A percentile compares a stretch with the other conserved stretches of the same genome.
Conservation (phyloP, 2,329 filamentous ascomycete species). For the Metarhizium sp. region DNA sequence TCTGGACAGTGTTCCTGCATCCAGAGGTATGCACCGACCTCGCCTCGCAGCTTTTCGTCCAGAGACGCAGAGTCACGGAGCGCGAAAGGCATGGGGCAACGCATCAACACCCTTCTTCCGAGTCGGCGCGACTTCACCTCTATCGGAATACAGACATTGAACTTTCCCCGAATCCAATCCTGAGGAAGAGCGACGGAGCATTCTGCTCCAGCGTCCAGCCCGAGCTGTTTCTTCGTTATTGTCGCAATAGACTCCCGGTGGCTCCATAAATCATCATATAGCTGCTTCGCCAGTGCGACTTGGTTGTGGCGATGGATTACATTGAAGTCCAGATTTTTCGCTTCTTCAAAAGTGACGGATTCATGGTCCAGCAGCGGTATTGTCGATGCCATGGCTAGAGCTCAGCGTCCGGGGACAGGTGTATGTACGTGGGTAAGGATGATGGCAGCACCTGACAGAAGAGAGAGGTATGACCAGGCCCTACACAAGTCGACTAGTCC, state of each 20-base stretch:
- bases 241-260: conserved; percentile 10
- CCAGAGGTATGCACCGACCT: conserved; percentile 17
- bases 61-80: conserved; percentile 8
- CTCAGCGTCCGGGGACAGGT: not conserved
- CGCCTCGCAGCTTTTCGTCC: conserved; percentile 31
- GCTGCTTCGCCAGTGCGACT: not conserved
- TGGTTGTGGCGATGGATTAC: conserved; percentile 1
- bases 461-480: too few species aligned
- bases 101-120: conserved; percentile 17
- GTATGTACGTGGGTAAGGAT: too few species aligned
- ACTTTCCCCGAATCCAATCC: conserved; percentile 23
- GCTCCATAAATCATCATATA: conserved; percentile 1
- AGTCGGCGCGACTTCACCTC: conserved; percentile 14
- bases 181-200: conserved; percentile 14
- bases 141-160: conserved; percentile 25
- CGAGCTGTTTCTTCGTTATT: conserved; percentile 15
- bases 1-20: conserved; percentile 16
- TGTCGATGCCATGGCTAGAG: not conserved
- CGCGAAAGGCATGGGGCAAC: conserved; percentile 23
- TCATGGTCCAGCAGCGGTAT: conserved; percentile 1
- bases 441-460: too few species aligned
- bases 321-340: not conserved
- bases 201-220: conserved; percentile 12
- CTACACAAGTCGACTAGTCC: too few species aligned
- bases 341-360: not conserved